These are phyloP conservation scores for Hysterangium stoloniferum DNA, from an alignment of 768 basidiomycete species.

Conservation along the genomic window DNA sequence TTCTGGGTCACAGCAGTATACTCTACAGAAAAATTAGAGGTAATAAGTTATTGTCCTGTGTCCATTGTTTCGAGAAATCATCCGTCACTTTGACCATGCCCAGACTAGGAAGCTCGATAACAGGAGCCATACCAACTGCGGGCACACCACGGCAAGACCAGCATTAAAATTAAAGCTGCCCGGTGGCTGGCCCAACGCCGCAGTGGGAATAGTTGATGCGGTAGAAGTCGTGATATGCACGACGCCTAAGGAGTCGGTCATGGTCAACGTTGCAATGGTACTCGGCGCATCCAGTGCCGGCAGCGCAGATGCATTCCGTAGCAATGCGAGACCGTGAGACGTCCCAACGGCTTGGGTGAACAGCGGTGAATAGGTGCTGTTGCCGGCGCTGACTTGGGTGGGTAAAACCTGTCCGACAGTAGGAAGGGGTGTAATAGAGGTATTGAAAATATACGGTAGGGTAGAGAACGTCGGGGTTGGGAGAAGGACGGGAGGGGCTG, in stretches of 20 bases:
- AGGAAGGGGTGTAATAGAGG: conserved; percentile 42
- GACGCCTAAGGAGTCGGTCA: conserved; percentile 49
- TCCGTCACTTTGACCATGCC: too few species aligned
- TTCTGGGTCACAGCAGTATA: too few species aligned
- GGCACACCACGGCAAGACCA: too few species aligned
- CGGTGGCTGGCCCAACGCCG: conserved; percentile 58
- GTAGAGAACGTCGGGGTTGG: conserved; percentile 56
- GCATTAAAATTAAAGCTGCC: conserved; percentile 22
- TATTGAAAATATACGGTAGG: conserved; percentile 61
- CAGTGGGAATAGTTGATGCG: conserved; percentile 31
- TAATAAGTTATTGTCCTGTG: too few species aligned
- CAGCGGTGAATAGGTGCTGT: conserved; percentile 61
- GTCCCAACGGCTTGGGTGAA: conserved; percentile 28
- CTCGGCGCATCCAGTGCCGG: conserved; percentile 47
- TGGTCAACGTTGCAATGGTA: conserved; percentile 44
- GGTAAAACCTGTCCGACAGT: conserved; percentile 35
- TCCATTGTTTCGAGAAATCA: too few species aligned
- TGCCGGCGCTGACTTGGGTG: conserved; percentile 49
- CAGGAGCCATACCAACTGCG: too few species aligned
- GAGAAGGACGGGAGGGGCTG: conserved; percentile 63
- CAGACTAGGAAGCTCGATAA: too few species aligned
- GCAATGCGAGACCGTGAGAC: conserved; percentile 17
- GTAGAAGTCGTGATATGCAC: conserved; percentile 49
- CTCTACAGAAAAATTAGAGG: too few species aligned
- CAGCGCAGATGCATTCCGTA: conserved; percentile 44